phyloP scores from a whole-genome alignment of 305 asterid species.

The Ajuga reptans region DNA sequence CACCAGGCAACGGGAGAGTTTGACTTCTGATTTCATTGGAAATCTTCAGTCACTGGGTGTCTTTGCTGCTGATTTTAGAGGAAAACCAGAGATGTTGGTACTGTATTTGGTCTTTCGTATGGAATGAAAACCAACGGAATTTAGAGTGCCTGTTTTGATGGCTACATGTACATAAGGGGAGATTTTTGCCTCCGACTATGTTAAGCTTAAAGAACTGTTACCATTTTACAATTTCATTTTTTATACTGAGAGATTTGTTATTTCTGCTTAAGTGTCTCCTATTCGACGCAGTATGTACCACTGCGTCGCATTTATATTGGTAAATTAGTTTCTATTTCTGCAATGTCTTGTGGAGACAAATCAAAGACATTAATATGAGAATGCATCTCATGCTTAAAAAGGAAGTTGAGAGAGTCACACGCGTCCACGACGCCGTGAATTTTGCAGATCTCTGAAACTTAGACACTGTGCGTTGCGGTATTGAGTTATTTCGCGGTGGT shows the following conservation, averaged over 20 bases:
- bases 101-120: not conserved
- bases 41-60: not conserved
- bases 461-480: too few species aligned
- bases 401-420: too few species aligned
- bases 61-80: not conserved
- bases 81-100: not conserved
- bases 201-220: not conserved
- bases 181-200: constrained; percentile 18
- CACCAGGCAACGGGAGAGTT: constrained; percentile 28
- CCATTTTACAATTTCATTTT: constrained; percentile 11
- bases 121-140: not conserved
- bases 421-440: too few species aligned
- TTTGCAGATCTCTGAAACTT: too few species aligned
- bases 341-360: too few species aligned
- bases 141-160: constrained; percentile 7
- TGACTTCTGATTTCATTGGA: constrained; percentile 23
- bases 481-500: too few species aligned
- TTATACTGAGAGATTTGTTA: constrained; percentile 7
- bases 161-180: constrained; percentile 22
- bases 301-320: too few species aligned
- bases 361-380: too few species aligned
- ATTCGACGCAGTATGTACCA: not conserved
- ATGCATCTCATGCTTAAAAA: too few species aligned
- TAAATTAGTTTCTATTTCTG: too few species aligned
- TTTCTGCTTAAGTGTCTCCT: not conserved